Conservation (phyloP, 495 filamentous ascomycete genomes). For the Xylaria palmicola region DNA sequence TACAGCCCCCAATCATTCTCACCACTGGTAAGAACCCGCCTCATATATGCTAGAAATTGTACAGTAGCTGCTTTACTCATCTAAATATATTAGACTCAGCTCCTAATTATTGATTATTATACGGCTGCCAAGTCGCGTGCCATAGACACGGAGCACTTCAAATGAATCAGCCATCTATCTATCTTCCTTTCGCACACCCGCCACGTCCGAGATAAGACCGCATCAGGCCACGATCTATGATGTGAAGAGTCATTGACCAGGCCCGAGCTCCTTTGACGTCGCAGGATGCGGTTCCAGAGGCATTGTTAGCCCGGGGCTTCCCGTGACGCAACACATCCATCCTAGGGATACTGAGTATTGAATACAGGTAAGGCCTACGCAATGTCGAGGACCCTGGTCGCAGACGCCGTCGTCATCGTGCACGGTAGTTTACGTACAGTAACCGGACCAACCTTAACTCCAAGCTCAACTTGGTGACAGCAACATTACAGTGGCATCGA, state of each 20-base stretch:
- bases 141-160: neutral
- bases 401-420: no score
- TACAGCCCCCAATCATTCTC: no score
- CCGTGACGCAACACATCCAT: constrained; percentile 4
- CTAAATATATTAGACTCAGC: no score
- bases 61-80: no score
- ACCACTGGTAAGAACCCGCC: no score
- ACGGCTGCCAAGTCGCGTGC: neutral
- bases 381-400: neutral
- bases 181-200: neutral
- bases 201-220: constrained; percentile 8
- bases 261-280: neutral
- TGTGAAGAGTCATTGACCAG: neutral
- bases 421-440: no score
- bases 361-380: neutral
- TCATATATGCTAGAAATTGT: no score
- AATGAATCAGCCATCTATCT: neutral
- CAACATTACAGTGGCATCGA: neutral
- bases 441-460: neutral
- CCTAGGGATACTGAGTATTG: no score
- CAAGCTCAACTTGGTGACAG: neutral
- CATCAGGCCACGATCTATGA: constrained; percentile 2
- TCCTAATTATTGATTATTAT: no score
- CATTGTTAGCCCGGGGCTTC: neutral
- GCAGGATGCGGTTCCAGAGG: constrained; percentile 7